These are phyloP conservation scores for Harringtonia lauricola DNA, from an alignment of 2,329 filamentous ascomycete species.

Conservation along the genomic window DNA sequence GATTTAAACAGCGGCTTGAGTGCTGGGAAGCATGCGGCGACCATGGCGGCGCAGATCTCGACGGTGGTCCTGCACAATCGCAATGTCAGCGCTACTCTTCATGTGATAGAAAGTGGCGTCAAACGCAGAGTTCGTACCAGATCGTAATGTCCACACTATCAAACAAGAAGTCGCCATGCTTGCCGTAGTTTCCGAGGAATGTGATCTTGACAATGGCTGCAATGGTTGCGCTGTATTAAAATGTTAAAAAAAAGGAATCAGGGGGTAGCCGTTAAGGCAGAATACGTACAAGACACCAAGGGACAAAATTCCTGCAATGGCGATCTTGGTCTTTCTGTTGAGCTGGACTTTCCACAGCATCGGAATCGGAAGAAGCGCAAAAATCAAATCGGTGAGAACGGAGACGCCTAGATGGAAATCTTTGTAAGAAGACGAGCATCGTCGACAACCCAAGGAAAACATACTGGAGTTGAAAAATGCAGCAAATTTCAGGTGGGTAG, in stretches of 20 bases:
- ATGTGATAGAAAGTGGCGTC: too few relatives aligned
- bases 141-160: conserved; percentile 18
- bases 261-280: neutral
- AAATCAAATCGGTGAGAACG: conserved; percentile 16
- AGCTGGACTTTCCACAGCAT: conserved; percentile 19
- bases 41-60: conserved; percentile 15
- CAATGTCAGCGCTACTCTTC: neutral
- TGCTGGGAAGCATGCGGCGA: conserved; percentile 14
- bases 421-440: neutral
- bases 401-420: conserved; percentile 16
- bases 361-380: conserved; percentile 17
- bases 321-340: conserved; percentile 16
- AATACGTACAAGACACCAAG: conserved; percentile 15
- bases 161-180: conserved; percentile 17
- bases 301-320: conserved; percentile 15
- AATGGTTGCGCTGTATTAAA: conserved; percentile 9
- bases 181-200: conserved; percentile 14
- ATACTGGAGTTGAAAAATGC: conserved; percentile 12
- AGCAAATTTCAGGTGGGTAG: conserved; percentile 15
- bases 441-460: neutral
- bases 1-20: conserved; percentile 12
- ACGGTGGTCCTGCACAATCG: conserved; percentile 11
- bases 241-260: neutral
- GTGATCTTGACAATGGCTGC: conserved; percentile 18
- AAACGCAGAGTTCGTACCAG: conserved; percentile 16